Conservation (phyloP, 345 rosid species). For the Salix dunnii region DNA sequence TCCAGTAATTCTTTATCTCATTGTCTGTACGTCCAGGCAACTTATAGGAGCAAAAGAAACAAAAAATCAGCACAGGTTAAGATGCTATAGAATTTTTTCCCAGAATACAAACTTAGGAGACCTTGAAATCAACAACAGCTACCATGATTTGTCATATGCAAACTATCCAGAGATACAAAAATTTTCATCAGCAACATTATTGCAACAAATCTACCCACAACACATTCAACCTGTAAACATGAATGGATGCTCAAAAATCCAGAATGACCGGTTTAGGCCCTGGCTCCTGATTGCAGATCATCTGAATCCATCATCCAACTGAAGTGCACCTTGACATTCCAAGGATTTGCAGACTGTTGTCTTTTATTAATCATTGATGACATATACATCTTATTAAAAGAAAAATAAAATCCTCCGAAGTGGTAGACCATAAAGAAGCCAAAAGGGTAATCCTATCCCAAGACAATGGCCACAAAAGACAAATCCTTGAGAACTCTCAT, state of each 20-base stretch:
- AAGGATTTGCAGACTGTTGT: neutral
- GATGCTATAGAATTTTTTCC: neutral
- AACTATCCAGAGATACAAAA: neutral
- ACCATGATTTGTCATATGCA: neutral
- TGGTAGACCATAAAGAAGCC: neutral
- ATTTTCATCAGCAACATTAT: neutral
- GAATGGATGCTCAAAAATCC: neutral
- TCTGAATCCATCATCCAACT: neutral
- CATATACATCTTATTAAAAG: neutral
- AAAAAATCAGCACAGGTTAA: neutral
- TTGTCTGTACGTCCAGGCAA: constrained; percentile 98
- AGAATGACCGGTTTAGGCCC: neutral
- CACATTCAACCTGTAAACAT: neutral
- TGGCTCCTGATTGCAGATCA: neutral
- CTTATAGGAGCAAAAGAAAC: constrained; percentile 34
- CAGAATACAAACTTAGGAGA: neutral
- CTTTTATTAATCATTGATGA: neutral
- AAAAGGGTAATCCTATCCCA: neutral
- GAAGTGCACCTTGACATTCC: neutral
- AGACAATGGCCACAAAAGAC: neutral
- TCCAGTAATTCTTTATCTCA: constrained; percentile 99
- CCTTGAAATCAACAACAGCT: neutral
- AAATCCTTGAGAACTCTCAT: neutral
- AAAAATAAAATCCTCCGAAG: neutral
- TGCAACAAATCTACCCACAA: constrained; percentile 1